Percentiles rank a stretch among this genome's conserved stretches.
These are phyloP conservation scores for Fusarium denticulatum DNA, from an alignment of 2,329 filamentous ascomycete genomes.

Conservation along the genomic window DNA sequence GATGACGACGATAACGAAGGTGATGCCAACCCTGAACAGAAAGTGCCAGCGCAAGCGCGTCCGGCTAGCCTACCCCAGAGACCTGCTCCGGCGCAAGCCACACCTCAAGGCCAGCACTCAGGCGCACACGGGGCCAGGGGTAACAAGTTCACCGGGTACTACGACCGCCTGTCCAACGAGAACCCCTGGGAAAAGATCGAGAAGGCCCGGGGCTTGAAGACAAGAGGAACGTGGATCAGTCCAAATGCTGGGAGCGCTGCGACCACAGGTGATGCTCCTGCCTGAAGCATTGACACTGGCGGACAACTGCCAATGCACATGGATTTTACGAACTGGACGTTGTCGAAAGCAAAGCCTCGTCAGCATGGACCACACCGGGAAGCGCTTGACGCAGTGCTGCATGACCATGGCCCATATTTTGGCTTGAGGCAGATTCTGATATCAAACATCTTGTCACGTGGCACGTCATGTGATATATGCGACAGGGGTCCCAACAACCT, in stretches of 20 bases:
- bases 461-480: constrained; percentile 21
- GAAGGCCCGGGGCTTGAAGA: constrained; percentile 53
- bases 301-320: background rate
- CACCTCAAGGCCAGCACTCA: constrained; percentile 24
- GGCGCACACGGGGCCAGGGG: constrained; percentile 25
- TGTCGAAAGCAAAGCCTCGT: too few relatives aligned
- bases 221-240: constrained; percentile 58
- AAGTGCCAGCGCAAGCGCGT: constrained; percentile 44
- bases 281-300: constrained; percentile 14
- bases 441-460: constrained; percentile 16
- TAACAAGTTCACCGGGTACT: constrained; percentile 73
- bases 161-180: constrained; percentile 73
- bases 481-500: constrained; percentile 34
- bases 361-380: too few relatives aligned
- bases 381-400: background rate
- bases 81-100: constrained; percentile 33
- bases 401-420: background rate
- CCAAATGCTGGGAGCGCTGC: constrained; percentile 7
- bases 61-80: constrained; percentile 48
- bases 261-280: constrained; percentile 4
- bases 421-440: background rate
- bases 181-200: constrained; percentile 77
- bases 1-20: constrained; percentile 44
- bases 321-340: background rate
- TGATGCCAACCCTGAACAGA: constrained; percentile 26